These are phyloP conservation scores for Elongisporangium senticosum DNA, from an alignment of 352 stramenopile genomes.

Conservation along the genomic window DNA sequence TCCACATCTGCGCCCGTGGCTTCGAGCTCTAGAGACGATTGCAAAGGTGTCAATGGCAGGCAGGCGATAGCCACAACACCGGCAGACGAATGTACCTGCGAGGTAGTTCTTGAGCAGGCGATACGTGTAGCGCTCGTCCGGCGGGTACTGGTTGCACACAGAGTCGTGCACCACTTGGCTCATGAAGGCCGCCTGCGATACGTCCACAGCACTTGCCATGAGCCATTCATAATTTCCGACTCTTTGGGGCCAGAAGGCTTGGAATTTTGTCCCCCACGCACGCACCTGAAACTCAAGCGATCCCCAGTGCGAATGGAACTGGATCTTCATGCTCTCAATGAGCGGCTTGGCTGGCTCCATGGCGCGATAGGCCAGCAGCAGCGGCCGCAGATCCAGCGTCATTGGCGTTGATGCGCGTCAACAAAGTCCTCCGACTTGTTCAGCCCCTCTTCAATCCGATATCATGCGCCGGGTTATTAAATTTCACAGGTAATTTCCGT, in stretches of 20 bases:
- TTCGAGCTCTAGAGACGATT: conserved; percentile 43
- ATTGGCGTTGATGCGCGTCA: background rate
- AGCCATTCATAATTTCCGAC: background rate
- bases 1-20: conserved; percentile 27
- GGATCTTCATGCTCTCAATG: conserved; percentile 27
- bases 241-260: background rate
- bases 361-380: conserved; percentile 58
- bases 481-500: background rate
- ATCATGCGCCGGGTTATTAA: background rate
- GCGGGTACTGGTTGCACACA: conserved; percentile 55
- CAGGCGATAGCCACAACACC: background rate
- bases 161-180: conserved; percentile 41
- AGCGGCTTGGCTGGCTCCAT: conserved; percentile 51
- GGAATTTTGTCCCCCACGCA: background rate
- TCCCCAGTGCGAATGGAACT: conserved; percentile 22
- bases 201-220: background rate
- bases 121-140: conserved; percentile 56
- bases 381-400: conserved; percentile 15
- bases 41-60: background rate
- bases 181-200: conserved; percentile 45
- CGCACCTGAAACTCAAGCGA: conserved; percentile 53
- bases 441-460: background rate
- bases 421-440: background rate
- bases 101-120: conserved; percentile 67
- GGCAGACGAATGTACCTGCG: conserved; percentile 25